Evolutionary conservation across 176 grass and related monocot species (phyloP), one percentile per base, ranked within the genome.

Genomic region (Musa itinerans): DNA sequence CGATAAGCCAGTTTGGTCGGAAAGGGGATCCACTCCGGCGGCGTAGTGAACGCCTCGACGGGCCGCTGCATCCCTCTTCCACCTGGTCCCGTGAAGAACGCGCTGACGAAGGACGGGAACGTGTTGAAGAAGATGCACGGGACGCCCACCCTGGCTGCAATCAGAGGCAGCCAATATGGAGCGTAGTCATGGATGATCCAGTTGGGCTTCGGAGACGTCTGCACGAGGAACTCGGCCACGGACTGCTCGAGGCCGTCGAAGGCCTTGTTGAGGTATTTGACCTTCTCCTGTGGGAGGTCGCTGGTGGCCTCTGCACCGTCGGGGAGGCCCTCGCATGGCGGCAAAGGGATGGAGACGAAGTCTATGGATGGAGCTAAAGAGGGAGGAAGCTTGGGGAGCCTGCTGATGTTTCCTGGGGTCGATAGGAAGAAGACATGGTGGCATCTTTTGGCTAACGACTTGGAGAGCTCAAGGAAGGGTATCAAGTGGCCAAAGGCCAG

Each of bases 381-480:
- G 59, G 65, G 11, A 8, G 71, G 86, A 22, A 82, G 23, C 0
- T 75, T 68, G 2, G 17, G 68, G 11, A 92, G 80, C 72, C 89
- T 66, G 53, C 58, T 24, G 68, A 92, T 11, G 80, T 92, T 92
- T 25, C 86, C 20, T 14, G 82, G 73, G 56, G 86, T 92, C 78
- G 86, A 86, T 54, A 92, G 10, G 80, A 88, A 88, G 24, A 83
- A 58, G 34, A 92, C 68, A 21, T 52, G 72, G 70, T 90, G 85
- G 34, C 85, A 79, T 8, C 65, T 34, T 8, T 23, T 69, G 10
- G 88, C 89, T 0, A 91, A 62, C 12, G 54, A 65, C 75, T 87
- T 85, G 23, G 67, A 79, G 54, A 85, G 79, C 58, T 85, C 82
- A 7, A 85, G 29, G 61, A 43, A 87, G 1, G 85, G 85, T 17